phyloP scores from a whole-genome alignment of 495 filamentous ascomycete genomes.

The Penicillium atrosanguineum region DNA sequence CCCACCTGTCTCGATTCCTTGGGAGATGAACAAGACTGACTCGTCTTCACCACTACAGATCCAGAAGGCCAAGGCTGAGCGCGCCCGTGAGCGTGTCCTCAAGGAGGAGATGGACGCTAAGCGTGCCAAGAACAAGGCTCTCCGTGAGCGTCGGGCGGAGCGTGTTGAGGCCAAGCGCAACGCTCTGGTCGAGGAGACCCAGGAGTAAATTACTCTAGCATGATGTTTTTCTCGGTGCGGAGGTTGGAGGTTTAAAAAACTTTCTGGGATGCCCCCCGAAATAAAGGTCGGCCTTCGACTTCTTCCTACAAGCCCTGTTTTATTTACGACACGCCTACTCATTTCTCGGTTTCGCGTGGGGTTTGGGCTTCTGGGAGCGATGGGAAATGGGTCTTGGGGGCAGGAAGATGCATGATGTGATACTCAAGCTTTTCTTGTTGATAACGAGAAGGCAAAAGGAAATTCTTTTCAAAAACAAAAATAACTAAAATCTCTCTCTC shows the following conservation, averaged over 20 bases:
- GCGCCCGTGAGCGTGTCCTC: conserved; percentile 84
- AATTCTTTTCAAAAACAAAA: conserved; percentile 26
- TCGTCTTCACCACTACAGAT: conserved; percentile 59
- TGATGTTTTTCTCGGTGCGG: conserved; percentile 42
- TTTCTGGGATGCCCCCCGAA: conserved; percentile 22
- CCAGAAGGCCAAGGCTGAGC: conserved; percentile 99
- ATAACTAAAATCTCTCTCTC: conserved; percentile 15
- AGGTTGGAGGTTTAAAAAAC: conserved; percentile 33
- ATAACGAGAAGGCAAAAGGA: conserved; percentile 37
- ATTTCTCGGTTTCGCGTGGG: conserved; percentile 16
- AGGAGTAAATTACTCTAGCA: conserved; percentile 54
- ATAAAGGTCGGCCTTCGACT: conserved; percentile 26
- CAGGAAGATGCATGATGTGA: conserved; percentile 36
- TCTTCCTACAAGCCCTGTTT: conserved; percentile 27
- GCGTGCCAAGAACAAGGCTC: conserved; percentile 99
- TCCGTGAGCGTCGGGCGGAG: conserved; percentile 92
- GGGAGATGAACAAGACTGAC: conserved; percentile 22
- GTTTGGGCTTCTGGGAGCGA: conserved; percentile 21
- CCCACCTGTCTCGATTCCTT: background rate
- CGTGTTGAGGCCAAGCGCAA: conserved; percentile 86
- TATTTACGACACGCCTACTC: conserved; percentile 15
- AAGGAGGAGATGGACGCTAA: conserved; percentile 99
- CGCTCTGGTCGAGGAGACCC: conserved; percentile 70
- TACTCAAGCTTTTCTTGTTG: conserved; percentile 35
- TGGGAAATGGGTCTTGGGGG: conserved; percentile 18